Evolutionary conservation across 305 asterid genomes (phyloP), one percentile per base, ranked within the genome.

Genomic region (Solanum hybrid): DNA sequence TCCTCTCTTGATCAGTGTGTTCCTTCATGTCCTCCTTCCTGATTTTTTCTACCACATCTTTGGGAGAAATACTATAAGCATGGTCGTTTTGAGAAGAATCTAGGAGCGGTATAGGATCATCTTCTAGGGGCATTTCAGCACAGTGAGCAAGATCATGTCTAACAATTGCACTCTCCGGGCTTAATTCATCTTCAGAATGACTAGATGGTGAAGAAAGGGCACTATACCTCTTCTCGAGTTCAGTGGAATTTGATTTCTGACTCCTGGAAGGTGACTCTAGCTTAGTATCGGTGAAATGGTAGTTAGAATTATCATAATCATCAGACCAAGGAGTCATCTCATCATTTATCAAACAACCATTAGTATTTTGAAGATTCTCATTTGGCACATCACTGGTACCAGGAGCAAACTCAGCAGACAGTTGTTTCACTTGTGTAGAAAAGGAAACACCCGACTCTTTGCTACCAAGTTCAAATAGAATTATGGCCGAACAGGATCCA

Each of bases 401-500:
- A 32, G 93, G 89, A 77, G 91, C 94, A 84, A 91, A 89, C 90
- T 95, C 94, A 60, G 91, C 87, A 16, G 93, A 92, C n/a, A 89
- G 92, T 90, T 92, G 95, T 42, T 91, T 94, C 60, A 88, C 92
- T 87, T 91, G 93, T 31, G 90, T 92, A 85, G 95, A 93, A 71
- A 92, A 89, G 6, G 98, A 94, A 76, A 93, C 73, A 90, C 92
- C 88, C 72, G 89, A 86, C 84, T 94, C 99, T 79, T 87, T 90
- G 85, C 90, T 90, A 88, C 95, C 96, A 85, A 92, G 89, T 91
- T 96, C 95, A 89, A 96, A 92, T 85, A 91, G 71, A 91, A 97
- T 94, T 7, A 93, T 81, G 27, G 99, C 95, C 79, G 98, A 94
- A 90, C 99, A 97, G 5, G 96, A 96, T 82, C 98, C 99, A 11